Conservation (phyloP, 805 yeast genomes). For the Zygotorulaspora sp. region DNA sequence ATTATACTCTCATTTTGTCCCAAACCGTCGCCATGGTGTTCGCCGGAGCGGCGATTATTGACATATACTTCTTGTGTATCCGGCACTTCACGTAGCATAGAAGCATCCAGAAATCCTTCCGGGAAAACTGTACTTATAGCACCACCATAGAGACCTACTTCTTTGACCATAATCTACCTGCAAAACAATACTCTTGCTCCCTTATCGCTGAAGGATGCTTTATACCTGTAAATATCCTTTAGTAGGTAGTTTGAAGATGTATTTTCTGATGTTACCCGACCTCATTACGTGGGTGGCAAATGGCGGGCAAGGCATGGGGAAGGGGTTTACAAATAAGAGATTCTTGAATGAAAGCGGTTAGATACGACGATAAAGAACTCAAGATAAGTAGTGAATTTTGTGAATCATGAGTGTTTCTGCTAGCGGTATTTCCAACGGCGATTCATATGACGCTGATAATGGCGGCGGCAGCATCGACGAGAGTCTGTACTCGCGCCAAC, state of each 20-base stretch:
- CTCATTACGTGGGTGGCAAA: constrained; percentile 4
- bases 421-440: neutral
- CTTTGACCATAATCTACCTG: constrained; percentile 11
- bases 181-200: too few relatives aligned
- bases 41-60: constrained; percentile 35
- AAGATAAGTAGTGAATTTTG: neutral
- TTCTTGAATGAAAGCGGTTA: neutral
- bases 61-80: constrained; percentile 92
- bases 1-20: constrained; percentile 52
- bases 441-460: neutral
- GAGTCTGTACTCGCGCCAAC: constrained; percentile 91
- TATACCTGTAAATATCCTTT: too few relatives aligned
- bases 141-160: constrained; percentile 67
- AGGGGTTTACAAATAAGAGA: constrained; percentile 1
- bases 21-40: constrained; percentile 36
- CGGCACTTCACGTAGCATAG: constrained; percentile 75
- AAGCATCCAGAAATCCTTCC: constrained; percentile 63
- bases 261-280: constrained; percentile 3
- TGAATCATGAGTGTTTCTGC: constrained; percentile 7
- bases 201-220: too few relatives aligned
- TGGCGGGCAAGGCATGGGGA: too few relatives aligned
- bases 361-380: neutral
- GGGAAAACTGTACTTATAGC: constrained; percentile 65
- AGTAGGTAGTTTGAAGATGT: too few relatives aligned
- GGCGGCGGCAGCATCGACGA: constrained; percentile 66